Conservation (phyloP, 805 yeast genomes). For the Saccharomyces eubayanus region DNA sequence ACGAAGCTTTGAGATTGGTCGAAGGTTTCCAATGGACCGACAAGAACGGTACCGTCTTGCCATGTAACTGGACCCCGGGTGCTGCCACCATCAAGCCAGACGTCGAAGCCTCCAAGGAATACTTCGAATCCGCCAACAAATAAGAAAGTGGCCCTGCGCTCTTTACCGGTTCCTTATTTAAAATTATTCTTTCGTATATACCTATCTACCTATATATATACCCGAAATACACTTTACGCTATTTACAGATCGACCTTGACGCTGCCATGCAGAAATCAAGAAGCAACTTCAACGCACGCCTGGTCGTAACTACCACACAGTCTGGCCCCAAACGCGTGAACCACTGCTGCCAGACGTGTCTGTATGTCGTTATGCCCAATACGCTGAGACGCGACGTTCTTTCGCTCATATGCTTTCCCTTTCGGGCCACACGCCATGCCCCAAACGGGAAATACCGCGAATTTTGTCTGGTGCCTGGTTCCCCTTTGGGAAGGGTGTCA, state of each 20-base stretch:
- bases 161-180: not conserved
- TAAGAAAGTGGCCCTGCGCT: not conserved
- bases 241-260: not conserved
- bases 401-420: not conserved
- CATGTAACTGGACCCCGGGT: slow-evolving; percentile 99
- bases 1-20: slow-evolving; percentile 92
- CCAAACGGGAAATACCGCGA: not conserved
- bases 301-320: not conserved
- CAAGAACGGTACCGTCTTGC: slow-evolving; percentile 98
- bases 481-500: not conserved
- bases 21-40: slow-evolving; percentile 99
- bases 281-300: not conserved
- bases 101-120: slow-evolving; percentile 68
- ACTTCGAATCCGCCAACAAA: slow-evolving; percentile 59
- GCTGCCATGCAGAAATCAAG: not conserved
- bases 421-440: not conserved
- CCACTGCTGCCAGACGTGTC: not conserved
- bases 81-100: slow-evolving; percentile 84
- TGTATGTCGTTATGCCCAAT: not conserved
- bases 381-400: not conserved
- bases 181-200: not conserved
- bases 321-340: not conserved
- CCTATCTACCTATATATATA: not conserved
- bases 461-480: not conserved
- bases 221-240: not conserved